Conservation (phyloP, 1,284 basidiomycete genomes). For the Boletellus dicymbophilus region DNA sequence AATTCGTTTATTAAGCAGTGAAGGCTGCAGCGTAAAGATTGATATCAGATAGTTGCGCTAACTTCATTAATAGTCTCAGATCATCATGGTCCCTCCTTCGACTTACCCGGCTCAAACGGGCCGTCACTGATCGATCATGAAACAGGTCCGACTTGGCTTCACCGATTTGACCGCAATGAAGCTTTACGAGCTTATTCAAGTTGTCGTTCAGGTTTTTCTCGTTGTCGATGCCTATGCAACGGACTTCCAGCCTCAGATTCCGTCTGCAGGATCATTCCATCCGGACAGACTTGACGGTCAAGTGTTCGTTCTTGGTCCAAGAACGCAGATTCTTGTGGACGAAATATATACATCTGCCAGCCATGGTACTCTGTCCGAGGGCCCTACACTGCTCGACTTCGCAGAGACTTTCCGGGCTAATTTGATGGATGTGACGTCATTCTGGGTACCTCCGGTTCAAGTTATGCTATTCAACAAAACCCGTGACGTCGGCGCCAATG, state of each 20-base stretch:
- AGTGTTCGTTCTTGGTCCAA: constrained; percentile 15
- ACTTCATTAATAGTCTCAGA: too few relatives aligned
- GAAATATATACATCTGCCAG: constrained; percentile 3
- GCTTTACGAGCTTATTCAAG: not conserved
- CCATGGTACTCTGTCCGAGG: not conserved
- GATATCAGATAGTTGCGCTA: too few relatives aligned
- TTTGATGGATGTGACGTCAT: constrained; percentile 21
- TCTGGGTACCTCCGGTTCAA: constrained; percentile 16
- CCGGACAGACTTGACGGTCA: constrained; percentile 4
- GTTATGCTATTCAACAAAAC: not conserved
- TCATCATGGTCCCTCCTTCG: too few relatives aligned
- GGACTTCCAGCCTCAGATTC: constrained; percentile 24
- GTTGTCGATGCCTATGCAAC: not conserved
- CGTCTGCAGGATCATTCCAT: constrained; percentile 25
- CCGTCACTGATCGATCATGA: too few relatives aligned
- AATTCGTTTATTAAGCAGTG: too few relatives aligned
- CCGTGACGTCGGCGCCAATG: not conserved
- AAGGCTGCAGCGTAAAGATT: too few relatives aligned
- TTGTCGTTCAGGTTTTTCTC: too few relatives aligned
- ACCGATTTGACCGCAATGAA: constrained; percentile 6
- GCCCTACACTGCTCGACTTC: constrained; percentile 24
- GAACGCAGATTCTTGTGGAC: constrained; percentile 27
- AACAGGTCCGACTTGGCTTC: too few relatives aligned
- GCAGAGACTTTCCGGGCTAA: constrained; percentile 26
- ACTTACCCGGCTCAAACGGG: too few relatives aligned